These are phyloP conservation scores for Bipolaris cookei DNA, from an alignment of 2,329 filamentous ascomycete species.

Conservation along the genomic window DNA sequence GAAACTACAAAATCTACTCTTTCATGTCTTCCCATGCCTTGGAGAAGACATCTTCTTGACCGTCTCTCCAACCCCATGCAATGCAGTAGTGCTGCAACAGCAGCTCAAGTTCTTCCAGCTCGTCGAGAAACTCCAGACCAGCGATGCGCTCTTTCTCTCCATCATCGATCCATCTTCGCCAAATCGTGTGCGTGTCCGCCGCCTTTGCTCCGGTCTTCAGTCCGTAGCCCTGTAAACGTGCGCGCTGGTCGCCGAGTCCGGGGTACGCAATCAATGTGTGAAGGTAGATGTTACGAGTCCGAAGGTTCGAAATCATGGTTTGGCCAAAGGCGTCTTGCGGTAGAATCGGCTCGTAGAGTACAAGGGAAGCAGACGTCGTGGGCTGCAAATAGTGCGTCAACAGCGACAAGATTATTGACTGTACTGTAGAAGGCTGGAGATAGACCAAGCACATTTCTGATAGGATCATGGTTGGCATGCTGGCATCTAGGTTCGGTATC, in stretches of 20 bases:
- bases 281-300: slow-evolving; percentile 79
- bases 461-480: slow-evolving; percentile 79
- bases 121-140: slow-evolving; percentile 83
- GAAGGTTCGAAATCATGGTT: slow-evolving; percentile 91
- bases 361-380: slow-evolving; percentile 62
- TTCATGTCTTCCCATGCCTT: slow-evolving; percentile 41
- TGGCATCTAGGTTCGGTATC: slow-evolving; percentile 57
- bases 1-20: slow-evolving; percentile 17
- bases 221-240: slow-evolving; percentile 69
- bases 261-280: slow-evolving; percentile 80
- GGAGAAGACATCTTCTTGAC: slow-evolving; percentile 40
- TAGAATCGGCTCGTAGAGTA: slow-evolving; percentile 89
- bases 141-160: slow-evolving; percentile 82
- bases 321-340: slow-evolving; percentile 85
- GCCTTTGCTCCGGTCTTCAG: slow-evolving; percentile 65
- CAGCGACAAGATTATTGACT: slow-evolving; percentile 62
- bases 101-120: slow-evolving; percentile 92
- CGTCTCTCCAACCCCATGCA: slow-evolving; percentile 81
- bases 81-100: slow-evolving; percentile 89
- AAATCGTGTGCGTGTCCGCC: slow-evolving; percentile 71
- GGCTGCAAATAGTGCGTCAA: slow-evolving; percentile 47
- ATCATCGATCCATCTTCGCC: slow-evolving; percentile 72
- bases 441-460: slow-evolving; percentile 98
- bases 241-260: slow-evolving; percentile 70
- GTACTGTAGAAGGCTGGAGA: slow-evolving; percentile 69